These are phyloP conservation scores for Diaporthe humulicola DNA, from an alignment of 2,329 filamentous ascomycete species.

Conservation along the genomic window DNA sequence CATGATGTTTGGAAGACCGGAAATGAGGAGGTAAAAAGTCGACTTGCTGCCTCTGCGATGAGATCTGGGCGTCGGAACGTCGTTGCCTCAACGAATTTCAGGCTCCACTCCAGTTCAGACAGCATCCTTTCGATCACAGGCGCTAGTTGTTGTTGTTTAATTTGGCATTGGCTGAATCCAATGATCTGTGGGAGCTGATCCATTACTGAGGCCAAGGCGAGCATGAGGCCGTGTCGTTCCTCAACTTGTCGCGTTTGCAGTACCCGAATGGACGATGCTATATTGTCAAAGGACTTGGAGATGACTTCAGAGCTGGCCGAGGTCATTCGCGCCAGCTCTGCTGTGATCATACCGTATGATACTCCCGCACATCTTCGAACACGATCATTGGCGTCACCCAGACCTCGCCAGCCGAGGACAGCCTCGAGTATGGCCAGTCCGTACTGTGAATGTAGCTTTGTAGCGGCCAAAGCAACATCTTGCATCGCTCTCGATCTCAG, in stretches of 20 bases:
- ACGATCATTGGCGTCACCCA: slow-evolving; percentile 81
- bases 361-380: slow-evolving; percentile 80
- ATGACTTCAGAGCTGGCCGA: slow-evolving; percentile 39
- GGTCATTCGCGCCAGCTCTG: slow-evolving; percentile 50
- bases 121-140: slow-evolving; percentile 40
- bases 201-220: slow-evolving; percentile 72
- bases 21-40: slow-evolving; percentile 67
- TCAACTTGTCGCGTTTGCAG: slow-evolving; percentile 73
- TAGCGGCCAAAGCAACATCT: slow-evolving; percentile 79
- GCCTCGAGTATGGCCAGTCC: slow-evolving; percentile 78
- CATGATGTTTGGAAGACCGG: slow-evolving; percentile 60
- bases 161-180: slow-evolving; percentile 8
- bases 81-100: slow-evolving; percentile 56
- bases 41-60: slow-evolving; percentile 71
- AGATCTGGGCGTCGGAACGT: slow-evolving; percentile 73
- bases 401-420: slow-evolving; percentile 87
- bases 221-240: slow-evolving; percentile 76
- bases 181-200: slow-evolving; percentile 58
- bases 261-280: slow-evolving; percentile 59
- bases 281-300: slow-evolving; percentile 53
- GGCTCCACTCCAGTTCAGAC: slow-evolving; percentile 50
- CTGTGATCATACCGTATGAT: slow-evolving; percentile 74
- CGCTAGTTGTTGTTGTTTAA: neutral
- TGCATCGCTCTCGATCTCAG: slow-evolving; percentile 85
- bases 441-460: slow-evolving; percentile 76